These are phyloP conservation scores for Dipodascopsis uninucleata DNA, from an alignment of 805 yeast species.

Conservation along the genomic window DNA sequence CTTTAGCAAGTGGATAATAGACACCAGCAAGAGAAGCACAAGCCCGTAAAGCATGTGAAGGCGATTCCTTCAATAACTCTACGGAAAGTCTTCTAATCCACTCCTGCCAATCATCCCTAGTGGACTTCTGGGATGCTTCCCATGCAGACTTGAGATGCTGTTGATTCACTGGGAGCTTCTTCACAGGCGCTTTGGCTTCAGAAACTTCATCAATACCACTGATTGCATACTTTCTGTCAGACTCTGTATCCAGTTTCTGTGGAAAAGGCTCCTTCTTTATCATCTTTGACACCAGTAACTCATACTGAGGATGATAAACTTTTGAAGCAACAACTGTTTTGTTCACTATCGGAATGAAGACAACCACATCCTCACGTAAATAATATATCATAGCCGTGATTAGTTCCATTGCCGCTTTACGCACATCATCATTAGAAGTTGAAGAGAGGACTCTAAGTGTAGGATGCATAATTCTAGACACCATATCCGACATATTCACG, in stretches of 20 bases:
- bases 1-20: slow-evolving; percentile 82
- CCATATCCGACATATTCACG: slow-evolving; percentile 77
- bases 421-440: slow-evolving; percentile 53
- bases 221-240: slow-evolving; percentile 55
- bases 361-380: slow-evolving; percentile 76
- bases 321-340: slow-evolving; percentile 54
- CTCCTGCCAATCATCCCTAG: slow-evolving; percentile 96
- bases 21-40: slow-evolving; percentile 86
- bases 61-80: slow-evolving; percentile 83
- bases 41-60: slow-evolving; percentile 90
- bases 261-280: slow-evolving; percentile 85
- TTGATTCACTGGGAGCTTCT: slow-evolving; percentile 70
- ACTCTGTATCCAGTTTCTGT: slow-evolving; percentile 55
- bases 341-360: slow-evolving; percentile 79
- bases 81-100: slow-evolving; percentile 88
- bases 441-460: slow-evolving; percentile 61
- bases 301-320: slow-evolving; percentile 70
- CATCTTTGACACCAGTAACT: slow-evolving; percentile 72
- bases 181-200: slow-evolving; percentile 63
- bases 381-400: slow-evolving; percentile 69
- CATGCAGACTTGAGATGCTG: slow-evolving; percentile 71
- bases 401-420: slow-evolving; percentile 68
- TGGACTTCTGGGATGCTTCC: slow-evolving; percentile 85
- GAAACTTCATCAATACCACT: slow-evolving; percentile 46
- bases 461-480: slow-evolving; percentile 86